Percentiles rank a stretch among this genome's conserved stretches.
phyloP scores from a whole-genome alignment of 2,329 filamentous ascomycete genomes.

The Ceratocystis lukuohia region DNA sequence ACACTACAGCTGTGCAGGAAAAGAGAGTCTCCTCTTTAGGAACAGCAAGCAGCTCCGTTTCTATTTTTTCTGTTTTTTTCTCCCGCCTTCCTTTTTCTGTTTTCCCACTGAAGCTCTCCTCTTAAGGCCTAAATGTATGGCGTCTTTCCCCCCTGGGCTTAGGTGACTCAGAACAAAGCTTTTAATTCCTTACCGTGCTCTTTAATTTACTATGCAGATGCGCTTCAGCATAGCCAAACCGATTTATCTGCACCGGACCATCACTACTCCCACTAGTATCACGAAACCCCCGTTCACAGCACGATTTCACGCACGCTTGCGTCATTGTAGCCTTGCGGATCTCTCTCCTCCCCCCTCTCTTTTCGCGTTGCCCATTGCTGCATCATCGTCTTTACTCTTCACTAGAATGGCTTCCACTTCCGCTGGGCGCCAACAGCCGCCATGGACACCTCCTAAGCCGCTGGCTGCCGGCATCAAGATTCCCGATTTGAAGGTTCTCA shows the following conservation, averaged over 20 bases:
- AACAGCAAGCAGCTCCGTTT: not conserved
- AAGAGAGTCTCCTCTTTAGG: not conserved
- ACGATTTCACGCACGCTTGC: not conserved
- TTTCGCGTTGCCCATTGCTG: not conserved
- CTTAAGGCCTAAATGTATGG: not conserved
- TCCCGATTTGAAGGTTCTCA: slow-evolving; percentile 18
- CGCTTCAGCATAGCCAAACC: slow-evolving; percentile 7
- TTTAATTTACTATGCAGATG: slow-evolving; percentile 2
- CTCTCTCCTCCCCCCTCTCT: not conserved
- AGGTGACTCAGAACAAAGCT: slow-evolving; percentile 14
- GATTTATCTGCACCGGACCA: slow-evolving; percentile 5
- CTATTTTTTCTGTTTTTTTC: not conserved
- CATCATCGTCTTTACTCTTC: not conserved
- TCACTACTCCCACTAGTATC: not conserved
- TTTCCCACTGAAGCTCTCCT: not conserved
- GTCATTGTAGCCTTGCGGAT: not conserved
- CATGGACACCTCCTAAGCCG: slow-evolving; percentile 15
- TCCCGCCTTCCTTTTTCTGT: not conserved
- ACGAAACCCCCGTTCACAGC: not conserved
- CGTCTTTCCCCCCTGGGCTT: slow-evolving; percentile 1
- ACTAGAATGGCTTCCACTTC: slow-evolving; percentile 16
- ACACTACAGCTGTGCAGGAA: no score
- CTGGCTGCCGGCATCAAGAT: slow-evolving; percentile 14
- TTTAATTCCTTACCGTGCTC: not conserved
- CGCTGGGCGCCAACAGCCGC: slow-evolving; percentile 18